Base-by-base conservation (phyloP, 1,139 yeast species). In the Nakaseomyces bracarensis region DNA sequence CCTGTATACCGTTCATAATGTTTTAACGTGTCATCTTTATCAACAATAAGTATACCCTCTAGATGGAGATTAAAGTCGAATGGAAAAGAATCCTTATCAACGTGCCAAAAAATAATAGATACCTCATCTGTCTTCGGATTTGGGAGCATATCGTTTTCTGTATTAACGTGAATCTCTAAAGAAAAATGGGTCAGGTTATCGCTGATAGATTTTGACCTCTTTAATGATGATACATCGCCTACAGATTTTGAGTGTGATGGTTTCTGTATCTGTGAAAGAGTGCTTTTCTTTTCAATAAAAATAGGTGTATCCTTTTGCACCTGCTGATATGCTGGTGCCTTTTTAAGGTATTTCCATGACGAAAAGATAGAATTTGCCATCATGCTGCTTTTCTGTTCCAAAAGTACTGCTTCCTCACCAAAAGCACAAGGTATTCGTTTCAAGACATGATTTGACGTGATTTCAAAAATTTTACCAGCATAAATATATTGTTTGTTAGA, bases 81-180 rank as follows among this genome's bases (percentile, higher is more conserved):
- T 4, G 59, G 58, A 42, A 54, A 54, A 25, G 71, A 67, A 1
- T 71, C 60, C 39, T 72, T 73, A 47, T 78, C 75, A 49, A 73
- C 71, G 14, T 69, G 68, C 79, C 91, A 87, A 49, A 82, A 72
- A 0, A 86, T 69, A 3, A 79, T 70, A 0, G 64, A 47, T 0
- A 89, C 67, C 1, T 74, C 67, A 57, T 91, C 94, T 1, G 52
- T 43, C 3, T 55, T 46, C 0, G 96, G 95, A 54, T 87, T 80
- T 0, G 96, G 94, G 8, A 67, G 59, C 34, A 70, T 61, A 0
- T 66, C 68, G 1, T 57, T 67, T 11, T 74, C 59, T 0, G 83
- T 74, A 42, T 72, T 72, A 0, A 75, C 78, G 60, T 81, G 91
- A 0, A 84, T 57, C 53, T 89, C 97, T 44, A 84, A 50, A 9